Evolutionary conservation across 208 protist genomes (phyloP).

Genomic region (Naegleria fowleri): DNA sequence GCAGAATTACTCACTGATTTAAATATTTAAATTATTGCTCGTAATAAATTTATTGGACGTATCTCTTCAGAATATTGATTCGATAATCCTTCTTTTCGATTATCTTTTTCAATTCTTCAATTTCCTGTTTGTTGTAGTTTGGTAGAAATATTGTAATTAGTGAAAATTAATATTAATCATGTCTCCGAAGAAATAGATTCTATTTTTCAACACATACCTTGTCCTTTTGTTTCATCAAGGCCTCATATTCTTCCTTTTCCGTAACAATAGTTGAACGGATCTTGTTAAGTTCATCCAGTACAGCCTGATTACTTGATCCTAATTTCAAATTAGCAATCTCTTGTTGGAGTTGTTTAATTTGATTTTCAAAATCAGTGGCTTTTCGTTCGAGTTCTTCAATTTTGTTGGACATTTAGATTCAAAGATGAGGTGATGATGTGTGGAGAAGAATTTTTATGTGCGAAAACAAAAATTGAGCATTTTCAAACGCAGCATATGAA

Average conservation of each 20-base stretch:
- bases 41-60: background rate
- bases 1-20: too few species aligned
- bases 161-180: background rate
- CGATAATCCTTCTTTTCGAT: slow-evolving; percentile 6
- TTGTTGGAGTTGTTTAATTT: background rate
- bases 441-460: too few species aligned
- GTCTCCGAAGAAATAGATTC: background rate
- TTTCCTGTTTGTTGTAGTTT: too few species aligned
- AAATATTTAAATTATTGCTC: background rate
- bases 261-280: background rate
- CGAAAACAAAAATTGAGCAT: too few species aligned
- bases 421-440: too few species aligned
- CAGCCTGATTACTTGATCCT: background rate
- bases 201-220: background rate
- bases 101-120: background rate
- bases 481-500: too few species aligned
- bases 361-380: background rate
- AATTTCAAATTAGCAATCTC: background rate
- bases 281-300: background rate
- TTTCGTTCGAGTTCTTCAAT: background rate
- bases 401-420: background rate
- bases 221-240: background rate
- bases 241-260: background rate
- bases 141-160: too few species aligned
- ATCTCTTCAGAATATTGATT: slow-evolving; percentile 3